phyloP scores from a whole-genome alignment of 805 yeast genomes.

The Myxozyma melibiosi region DNA sequence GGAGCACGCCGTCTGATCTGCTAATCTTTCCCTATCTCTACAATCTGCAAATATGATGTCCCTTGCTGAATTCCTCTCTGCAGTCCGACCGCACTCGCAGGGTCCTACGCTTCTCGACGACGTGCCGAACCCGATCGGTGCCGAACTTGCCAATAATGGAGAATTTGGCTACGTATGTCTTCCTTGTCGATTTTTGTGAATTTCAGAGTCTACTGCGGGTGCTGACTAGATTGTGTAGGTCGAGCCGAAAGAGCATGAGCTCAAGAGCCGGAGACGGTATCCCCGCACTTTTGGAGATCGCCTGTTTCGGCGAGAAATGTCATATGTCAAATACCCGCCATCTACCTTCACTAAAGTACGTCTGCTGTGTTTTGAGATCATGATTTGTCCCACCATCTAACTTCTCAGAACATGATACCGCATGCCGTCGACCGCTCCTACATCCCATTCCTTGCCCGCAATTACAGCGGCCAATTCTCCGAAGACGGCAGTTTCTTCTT shows the following conservation, averaged over 20 bases:
- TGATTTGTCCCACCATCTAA: no score
- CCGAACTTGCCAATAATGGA: slow-evolving; percentile 26
- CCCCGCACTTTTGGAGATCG: slow-evolving; percentile 25
- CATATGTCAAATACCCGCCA: slow-evolving; percentile 12
- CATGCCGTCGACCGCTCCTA: slow-evolving; percentile 7
- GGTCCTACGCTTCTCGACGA: slow-evolving; percentile 11
- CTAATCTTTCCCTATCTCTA: background rate
- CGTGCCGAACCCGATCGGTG: slow-evolving; percentile 30
- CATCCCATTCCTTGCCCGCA: slow-evolving; percentile 30
- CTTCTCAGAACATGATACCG: slow-evolving; percentile 29
- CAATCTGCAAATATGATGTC: slow-evolving; percentile 10
- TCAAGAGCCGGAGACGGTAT: slow-evolving; percentile 24
- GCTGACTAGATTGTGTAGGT: slow-evolving; percentile 5
- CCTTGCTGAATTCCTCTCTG: slow-evolving; percentile 21
- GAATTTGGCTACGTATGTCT: slow-evolving; percentile 30
- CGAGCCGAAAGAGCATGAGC: slow-evolving; percentile 15
- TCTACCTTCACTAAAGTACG: slow-evolving; percentile 25
- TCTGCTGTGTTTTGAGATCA: background rate
- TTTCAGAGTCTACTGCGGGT: background rate
- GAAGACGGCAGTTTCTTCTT: slow-evolving; percentile 37
- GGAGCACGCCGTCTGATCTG: background rate
- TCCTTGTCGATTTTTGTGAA: background rate
- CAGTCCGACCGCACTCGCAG: slow-evolving; percentile 25
- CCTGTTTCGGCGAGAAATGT: slow-evolving; percentile 28
- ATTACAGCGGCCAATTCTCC: slow-evolving; percentile 40